Base-by-base conservation (phyloP, 2,329 filamentous ascomycete genomes). In the Sclerotinia spermophila region DNA sequence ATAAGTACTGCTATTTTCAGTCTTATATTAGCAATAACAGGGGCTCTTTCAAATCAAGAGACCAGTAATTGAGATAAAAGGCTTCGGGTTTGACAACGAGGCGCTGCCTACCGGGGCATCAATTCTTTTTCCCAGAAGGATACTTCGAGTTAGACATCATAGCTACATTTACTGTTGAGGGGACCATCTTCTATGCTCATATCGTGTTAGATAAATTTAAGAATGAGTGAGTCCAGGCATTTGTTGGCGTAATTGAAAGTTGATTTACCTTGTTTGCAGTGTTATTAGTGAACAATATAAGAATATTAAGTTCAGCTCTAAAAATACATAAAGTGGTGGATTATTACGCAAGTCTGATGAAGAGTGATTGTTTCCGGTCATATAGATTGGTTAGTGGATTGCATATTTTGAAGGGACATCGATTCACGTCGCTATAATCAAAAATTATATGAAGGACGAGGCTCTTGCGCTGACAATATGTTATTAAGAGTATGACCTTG, bases 381-480 rank as follows among this genome's bases (percentile, higher is more conserved):
- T 24, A 24, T 24, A 35, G 3, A 5, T 13, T 45, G 21, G 19
- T 56, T 13, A 5, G 30, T 8, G 2, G 30, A 21, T 33, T 15
- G 3, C 0, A 11, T 15, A 13, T 5, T 35, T 2, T 1, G 0
- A 24, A 35, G 10, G 3, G 33, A 38, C n/a, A n/a, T 35, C 3
- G 21, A 1, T 15, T 38, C 15, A 24, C 13, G 21, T 38, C 11
- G 27, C 0, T 13, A 51, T 17, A 6, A 7, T 17, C 5, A 27
- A 51, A 1, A 17, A 51, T 27, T 6, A 6, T 17, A 7, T 27
- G 13, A 27, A 51, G 13, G 5, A 8, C n/a, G 5, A 3, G 27
- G 0, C 1, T 6, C 1, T 7, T 45, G 21, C 17, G 11, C 48
- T 3, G 13, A 51, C 17, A 27, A 27, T 1, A 17, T 51, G 0